Percentiles rank a stretch among this genome's conserved stretches.
Conservation (phyloP, 768 basidiomycete genomes). For the Coprinopsis marcescibilis region DNA sequence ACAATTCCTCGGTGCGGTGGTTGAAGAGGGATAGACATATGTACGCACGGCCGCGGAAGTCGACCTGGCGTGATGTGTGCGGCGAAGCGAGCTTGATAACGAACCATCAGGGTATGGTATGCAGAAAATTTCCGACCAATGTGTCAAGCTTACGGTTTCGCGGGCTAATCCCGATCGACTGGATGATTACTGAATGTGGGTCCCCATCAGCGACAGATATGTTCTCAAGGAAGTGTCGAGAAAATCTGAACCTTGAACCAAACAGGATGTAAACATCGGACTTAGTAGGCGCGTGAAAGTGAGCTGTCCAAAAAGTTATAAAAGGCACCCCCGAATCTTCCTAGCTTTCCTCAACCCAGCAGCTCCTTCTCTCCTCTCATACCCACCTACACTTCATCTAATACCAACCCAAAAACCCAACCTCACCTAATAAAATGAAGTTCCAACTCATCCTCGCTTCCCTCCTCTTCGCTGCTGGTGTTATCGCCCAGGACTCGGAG, state of each 20-base stretch:
- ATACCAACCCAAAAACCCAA: neutral
- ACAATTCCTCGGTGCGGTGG: neutral
- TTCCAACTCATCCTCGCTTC: neutral
- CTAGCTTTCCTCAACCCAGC: slow-evolving; percentile 1
- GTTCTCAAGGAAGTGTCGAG: neutral
- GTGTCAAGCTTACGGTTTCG: neutral
- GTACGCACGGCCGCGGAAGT: too few relatives aligned
- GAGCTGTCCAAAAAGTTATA: slow-evolving; percentile 2
- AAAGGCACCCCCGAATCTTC: neutral
- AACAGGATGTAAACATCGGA: neutral
- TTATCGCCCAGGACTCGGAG: neutral
- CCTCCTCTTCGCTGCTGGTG: slow-evolving; percentile 6
- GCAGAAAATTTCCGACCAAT: neutral
- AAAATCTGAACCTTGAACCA: neutral
- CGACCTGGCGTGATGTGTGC: neutral
- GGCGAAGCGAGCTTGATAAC: neutral
- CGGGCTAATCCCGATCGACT: neutral
- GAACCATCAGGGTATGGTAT: too few relatives aligned
- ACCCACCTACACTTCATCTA: neutral
- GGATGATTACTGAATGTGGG: neutral
- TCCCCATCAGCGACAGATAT: neutral
- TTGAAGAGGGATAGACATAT: neutral
- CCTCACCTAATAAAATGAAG: neutral
- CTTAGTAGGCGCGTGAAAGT: neutral
- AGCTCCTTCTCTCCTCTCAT: neutral